These are phyloP conservation scores for Leccinum fibrillosum DNA, from an alignment of 768 basidiomycete genomes.

Conservation along the genomic window DNA sequence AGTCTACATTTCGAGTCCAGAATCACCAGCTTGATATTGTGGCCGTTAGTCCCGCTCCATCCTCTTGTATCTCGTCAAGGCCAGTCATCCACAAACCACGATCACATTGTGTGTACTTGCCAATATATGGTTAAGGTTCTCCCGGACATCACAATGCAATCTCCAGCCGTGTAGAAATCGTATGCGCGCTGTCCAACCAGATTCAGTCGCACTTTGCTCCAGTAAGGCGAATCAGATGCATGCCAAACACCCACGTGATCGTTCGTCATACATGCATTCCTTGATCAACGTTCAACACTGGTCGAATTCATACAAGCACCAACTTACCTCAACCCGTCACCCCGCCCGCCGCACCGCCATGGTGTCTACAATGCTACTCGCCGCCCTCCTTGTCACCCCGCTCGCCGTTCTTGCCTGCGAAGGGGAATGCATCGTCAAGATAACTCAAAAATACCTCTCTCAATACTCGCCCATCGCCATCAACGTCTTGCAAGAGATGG, in stretches of 20 bases:
- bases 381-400: constrained; percentile 31
- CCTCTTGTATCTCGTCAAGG: neutral
- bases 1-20: constrained; percentile 4
- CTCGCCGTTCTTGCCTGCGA: constrained; percentile 57
- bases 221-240: neutral
- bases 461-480: constrained; percentile 48
- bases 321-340: neutral
- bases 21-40: neutral
- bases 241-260: constrained; percentile 22
- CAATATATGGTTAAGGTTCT: neutral
- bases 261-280: neutral
- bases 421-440: constrained; percentile 61
- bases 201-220: neutral
- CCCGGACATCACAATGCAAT: neutral
- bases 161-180: neutral
- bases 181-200: neutral
- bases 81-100: neutral
- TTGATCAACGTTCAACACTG: neutral
- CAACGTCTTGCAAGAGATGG: constrained; percentile 39
- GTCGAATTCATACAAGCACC: neutral
- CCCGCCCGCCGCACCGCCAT: constrained; percentile 16
- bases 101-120: neutral
- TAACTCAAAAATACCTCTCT: constrained; percentile 51
- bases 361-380: constrained; percentile 18
- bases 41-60: constrained; percentile 3